Evolutionary conservation across 208 protist species (phyloP).

Genomic region (Borovskyia barvae): DNA sequence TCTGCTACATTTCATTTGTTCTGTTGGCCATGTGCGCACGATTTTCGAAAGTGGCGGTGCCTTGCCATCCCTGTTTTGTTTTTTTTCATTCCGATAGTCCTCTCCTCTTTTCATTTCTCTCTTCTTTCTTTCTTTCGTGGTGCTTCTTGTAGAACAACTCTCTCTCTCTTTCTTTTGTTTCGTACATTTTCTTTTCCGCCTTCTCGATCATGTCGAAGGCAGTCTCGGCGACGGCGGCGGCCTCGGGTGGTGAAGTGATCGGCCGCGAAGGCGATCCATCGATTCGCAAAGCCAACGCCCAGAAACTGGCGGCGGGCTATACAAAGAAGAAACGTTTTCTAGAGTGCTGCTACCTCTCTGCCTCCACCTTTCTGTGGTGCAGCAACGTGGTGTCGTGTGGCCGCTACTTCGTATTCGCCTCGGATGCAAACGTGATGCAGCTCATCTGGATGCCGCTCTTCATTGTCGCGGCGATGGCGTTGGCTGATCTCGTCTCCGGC

Average conservation of each 20-base stretch:
- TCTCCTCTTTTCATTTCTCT: background rate
- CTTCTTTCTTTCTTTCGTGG: background rate
- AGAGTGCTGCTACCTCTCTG: constrained; percentile 79
- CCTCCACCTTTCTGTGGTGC: constrained; percentile 58
- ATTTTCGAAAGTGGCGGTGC: no score
- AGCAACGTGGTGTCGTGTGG: constrained; percentile 54
- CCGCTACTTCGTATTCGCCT: constrained; percentile 68
- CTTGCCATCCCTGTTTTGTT: no score
- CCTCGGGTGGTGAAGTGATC: constrained; percentile 31
- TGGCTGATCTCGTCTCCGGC: constrained; percentile 90
- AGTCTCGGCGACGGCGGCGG: background rate
- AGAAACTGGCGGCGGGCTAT: constrained; percentile 80
- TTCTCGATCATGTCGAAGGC: background rate
- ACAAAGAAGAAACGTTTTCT: constrained; percentile 81
- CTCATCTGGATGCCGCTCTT: constrained; percentile 71
- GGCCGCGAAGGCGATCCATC: constrained; percentile 41
- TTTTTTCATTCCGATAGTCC: background rate
- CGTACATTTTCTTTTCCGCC: background rate
- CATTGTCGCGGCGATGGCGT: constrained; percentile 76
- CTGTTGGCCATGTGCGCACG: no score
- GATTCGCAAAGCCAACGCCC: constrained; percentile 75
- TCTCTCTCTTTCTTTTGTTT: background rate
- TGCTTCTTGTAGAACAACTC: background rate
- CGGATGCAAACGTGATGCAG: constrained; percentile 56
- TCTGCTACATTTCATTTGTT: no score